Evolutionary conservation across 2,329 filamentous ascomycete species (phyloP), one percentile per base, ranked within the genome.

Genomic region (Aspergillus sergii): DNA sequence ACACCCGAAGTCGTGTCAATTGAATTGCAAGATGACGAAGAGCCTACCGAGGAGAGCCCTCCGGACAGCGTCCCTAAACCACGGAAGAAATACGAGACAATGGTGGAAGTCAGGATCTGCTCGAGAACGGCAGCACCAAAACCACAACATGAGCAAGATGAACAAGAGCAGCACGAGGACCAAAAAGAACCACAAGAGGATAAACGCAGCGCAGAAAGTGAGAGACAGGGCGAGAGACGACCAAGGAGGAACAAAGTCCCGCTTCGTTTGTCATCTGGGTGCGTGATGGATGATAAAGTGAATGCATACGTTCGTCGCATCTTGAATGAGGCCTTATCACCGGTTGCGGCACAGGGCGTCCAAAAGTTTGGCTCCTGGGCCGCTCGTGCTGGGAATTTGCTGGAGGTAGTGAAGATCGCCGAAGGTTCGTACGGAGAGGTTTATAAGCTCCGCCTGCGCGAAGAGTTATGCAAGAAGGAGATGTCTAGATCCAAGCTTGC

Each of bases 371-470:
- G 64, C 50, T 73, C 73, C 12, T 81, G 79, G 79, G 77, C 78
- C 11, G 71, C 74, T 4, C 72, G 76, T 14, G 77, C 76, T 3
- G 76, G 72, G 7, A 74, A 72, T 41, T 72, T 77, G 68, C 75
- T 81, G 66, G 72, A 80, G 43, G 80, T 89, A 46, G 78, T 80
- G 10, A 90, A 90, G 68, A 84, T 90, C 41, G 87, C 87, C 10
- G 88, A 90, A 73, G 88, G 88, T 2, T 88, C 87, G 1, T 90
- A 88, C 70, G 86, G 86, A 59, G 87, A 89, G 70, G 88, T 90
- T 3, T 89, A 89, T 72, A 85, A 87, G 14, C 76, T 89, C 28
- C 64, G 81, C 21, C 58, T 81, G n/a, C 74, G 75, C 12, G 75
- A 78, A 28, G 74, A 79, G 54, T 61, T 75, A 21, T 75, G 72